Percentiles rank a stretch among this genome's conserved stretches.
phyloP scores from a whole-genome alignment of 805 yeast genomes.

The Kazachstania bromeliacearum region DNA sequence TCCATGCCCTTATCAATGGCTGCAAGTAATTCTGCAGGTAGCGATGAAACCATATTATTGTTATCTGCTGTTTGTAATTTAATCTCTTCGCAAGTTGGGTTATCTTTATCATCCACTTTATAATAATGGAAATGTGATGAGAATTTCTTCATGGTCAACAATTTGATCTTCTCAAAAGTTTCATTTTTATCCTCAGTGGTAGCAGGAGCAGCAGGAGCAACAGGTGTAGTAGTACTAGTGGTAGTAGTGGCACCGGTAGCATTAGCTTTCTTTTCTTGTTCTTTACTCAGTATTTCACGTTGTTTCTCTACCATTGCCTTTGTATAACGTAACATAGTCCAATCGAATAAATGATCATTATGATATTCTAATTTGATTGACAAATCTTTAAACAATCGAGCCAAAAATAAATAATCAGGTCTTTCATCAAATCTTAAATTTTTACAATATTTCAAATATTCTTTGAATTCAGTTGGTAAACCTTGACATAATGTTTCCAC shows the following conservation, averaged over 20 bases:
- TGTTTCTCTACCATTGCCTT: constrained; percentile 31
- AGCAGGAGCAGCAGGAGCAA: not conserved
- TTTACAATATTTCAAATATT: constrained; percentile 82
- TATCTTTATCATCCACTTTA: constrained; percentile 22
- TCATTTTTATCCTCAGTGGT: constrained; percentile 14
- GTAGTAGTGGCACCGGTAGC: not conserved
- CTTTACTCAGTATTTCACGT: constrained; percentile 5
- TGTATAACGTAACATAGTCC: constrained; percentile 59
- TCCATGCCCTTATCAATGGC: constrained; percentile 27
- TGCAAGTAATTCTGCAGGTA: constrained; percentile 21
- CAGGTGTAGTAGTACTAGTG: not conserved
- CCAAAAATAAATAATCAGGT: constrained; percentile 86
- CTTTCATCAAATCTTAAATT: constrained; percentile 92
- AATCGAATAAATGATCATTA: constrained; percentile 93
- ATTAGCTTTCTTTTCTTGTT: constrained; percentile 3
- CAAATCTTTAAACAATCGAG: constrained; percentile 84
- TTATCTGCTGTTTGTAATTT: constrained; percentile 24
- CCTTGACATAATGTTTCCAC: constrained; percentile 88
- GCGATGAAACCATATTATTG: constrained; percentile 18
- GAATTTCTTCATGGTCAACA: constrained; percentile 28
- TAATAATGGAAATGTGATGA: constrained; percentile 30
- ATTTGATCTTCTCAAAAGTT: constrained; percentile 25
- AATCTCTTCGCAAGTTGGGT: constrained; percentile 28
- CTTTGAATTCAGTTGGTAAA: constrained; percentile 82
- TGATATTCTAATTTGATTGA: constrained; percentile 82